Percentiles rank a stretch among this genome's conserved stretches.
These are phyloP conservation scores for Colletotrichum filicis DNA, from an alignment of 2,329 filamentous ascomycete species.

Conservation along the genomic window DNA sequence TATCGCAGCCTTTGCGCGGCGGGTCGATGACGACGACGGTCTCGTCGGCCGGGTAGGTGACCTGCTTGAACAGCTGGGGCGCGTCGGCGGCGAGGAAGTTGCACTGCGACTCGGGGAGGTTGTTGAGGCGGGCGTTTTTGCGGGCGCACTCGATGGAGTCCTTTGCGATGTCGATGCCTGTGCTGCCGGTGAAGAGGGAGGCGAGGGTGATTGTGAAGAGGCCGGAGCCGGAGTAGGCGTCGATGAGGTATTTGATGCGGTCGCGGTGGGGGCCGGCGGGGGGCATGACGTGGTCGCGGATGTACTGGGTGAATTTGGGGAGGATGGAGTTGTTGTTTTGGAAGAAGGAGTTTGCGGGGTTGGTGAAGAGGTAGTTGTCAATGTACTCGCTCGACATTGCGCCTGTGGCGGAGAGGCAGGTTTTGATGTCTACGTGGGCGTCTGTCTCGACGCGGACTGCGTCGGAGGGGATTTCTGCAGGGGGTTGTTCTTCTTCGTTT, in stretches of 20 bases:
- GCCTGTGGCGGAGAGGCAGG: constrained; percentile 88
- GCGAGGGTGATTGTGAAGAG: constrained; percentile 97
- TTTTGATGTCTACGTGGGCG: constrained; percentile 80
- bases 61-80: constrained; percentile 80
- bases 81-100: constrained; percentile 93
- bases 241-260: constrained; percentile 86
- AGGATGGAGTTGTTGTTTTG: constrained; percentile 99
- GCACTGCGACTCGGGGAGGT: constrained; percentile 73
- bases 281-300: constrained; percentile 81
- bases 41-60: constrained; percentile 79
- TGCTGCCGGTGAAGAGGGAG: constrained; percentile 82
- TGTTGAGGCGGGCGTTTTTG: constrained; percentile 82
- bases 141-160: constrained; percentile 83
- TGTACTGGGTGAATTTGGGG: constrained; percentile 84
- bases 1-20: constrained; percentile 94
- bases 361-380: constrained; percentile 85
- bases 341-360: constrained; percentile 95
- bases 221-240: constrained; percentile 96
- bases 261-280: constrained; percentile 45
- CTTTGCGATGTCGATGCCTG: constrained; percentile 90
- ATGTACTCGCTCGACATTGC: constrained; percentile 89
- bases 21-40: constrained; percentile 96
- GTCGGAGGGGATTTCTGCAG: constrained; percentile 48
- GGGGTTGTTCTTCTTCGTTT: constrained; percentile 31
- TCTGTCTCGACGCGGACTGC: constrained; percentile 65